phyloP scores from a whole-genome alignment of 2,329 filamentous ascomycete species.

The Colletotrichum gloeosporioides region DNA sequence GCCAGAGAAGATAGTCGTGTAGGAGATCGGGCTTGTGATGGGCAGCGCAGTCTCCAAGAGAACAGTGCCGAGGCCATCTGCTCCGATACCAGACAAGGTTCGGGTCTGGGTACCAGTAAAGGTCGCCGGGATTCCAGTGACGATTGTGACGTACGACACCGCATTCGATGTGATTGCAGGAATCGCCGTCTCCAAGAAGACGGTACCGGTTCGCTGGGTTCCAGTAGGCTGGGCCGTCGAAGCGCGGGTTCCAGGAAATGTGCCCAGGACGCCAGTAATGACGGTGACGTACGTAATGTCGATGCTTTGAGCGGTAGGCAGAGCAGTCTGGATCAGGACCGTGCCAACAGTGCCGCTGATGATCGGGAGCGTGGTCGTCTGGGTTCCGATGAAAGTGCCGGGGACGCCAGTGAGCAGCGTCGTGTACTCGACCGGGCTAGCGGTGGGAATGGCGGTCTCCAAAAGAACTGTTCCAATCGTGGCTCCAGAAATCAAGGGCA shows the following conservation, averaged over 20 bases:
- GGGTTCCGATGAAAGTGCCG: not conserved
- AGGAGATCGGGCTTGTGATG: not conserved
- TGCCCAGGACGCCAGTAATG: not conserved
- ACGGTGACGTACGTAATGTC: not conserved
- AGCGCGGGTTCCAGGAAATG: not conserved
- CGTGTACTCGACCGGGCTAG: not conserved
- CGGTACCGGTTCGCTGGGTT: not conserved
- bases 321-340: not conserved
- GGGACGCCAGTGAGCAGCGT: not conserved
- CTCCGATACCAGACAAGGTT: not conserved
- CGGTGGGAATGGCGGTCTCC: not conserved
- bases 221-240: not conserved
- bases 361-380: not conserved
- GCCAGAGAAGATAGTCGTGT: not conserved
- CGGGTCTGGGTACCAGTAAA: not conserved
- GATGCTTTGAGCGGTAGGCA: not conserved
- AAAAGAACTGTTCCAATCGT: not conserved
- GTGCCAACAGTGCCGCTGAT: not conserved
- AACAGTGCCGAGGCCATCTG: not conserved
- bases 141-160: not conserved
- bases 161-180: not conserved
- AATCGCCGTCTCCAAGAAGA: not conserved
- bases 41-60: not conserved
- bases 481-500: not conserved
- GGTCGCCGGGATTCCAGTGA: not conserved